These are phyloP conservation scores for Pestalotiopsis sp. DNA, from an alignment of 2,329 filamentous ascomycete genomes.

Conservation along the genomic window DNA sequence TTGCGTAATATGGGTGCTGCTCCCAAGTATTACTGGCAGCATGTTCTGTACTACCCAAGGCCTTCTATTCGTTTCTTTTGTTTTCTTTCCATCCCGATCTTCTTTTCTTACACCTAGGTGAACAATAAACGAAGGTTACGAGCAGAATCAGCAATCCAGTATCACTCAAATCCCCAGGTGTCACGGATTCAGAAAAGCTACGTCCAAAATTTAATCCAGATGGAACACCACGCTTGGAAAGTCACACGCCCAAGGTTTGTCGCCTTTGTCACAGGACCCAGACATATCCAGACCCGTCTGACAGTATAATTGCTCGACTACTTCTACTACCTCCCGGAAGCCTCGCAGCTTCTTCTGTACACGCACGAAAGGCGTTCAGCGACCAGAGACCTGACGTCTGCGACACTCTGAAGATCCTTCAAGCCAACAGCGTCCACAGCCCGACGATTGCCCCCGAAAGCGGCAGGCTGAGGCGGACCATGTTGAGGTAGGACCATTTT, in stretches of 20 bases:
- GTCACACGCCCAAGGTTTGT: not conserved
- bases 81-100: not conserved
- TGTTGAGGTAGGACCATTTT: conserved; percentile 30
- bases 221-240: not conserved
- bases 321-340: not conserved
- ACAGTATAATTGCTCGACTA: not conserved
- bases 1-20: no score
- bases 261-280: not conserved
- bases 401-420: conserved; percentile 1
- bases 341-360: not conserved
- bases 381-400: not conserved
- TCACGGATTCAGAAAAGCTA: not conserved
- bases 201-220: not conserved
- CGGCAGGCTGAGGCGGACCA: conserved; percentile 25
- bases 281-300: not conserved
- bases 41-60: no score
- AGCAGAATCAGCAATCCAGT: not conserved
- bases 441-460: conserved; percentile 31
- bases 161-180: not conserved
- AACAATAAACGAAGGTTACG: not conserved
- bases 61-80: not conserved
- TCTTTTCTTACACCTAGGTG: not conserved
- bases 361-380: not conserved
- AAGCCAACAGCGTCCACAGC: conserved; percentile 28
- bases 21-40: no score